These are phyloP conservation scores for Volvox reticuliferus DNA, from an alignment of 139 green algal species.

Conservation along the genomic window DNA sequence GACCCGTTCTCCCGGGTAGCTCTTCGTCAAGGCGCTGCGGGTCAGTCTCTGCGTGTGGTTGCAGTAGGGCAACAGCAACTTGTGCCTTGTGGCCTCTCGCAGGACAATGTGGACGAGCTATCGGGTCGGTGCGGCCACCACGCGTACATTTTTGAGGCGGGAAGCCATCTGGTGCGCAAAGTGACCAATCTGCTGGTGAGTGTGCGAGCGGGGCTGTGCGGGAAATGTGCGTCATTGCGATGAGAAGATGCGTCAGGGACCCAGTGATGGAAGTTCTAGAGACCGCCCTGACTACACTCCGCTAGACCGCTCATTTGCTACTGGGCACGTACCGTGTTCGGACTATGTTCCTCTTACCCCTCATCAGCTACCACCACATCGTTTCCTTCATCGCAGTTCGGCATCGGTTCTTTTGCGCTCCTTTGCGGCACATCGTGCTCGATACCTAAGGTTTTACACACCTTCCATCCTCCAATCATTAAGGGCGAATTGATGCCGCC, in stretches of 20 bases:
- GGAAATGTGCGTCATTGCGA: neutral
- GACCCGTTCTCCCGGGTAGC: too few species aligned
- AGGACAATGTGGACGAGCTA: slow-evolving; percentile 33
- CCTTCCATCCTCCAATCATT: neutral
- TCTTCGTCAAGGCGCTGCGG: too few species aligned
- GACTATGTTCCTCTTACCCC: too few species aligned
- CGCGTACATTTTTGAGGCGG: slow-evolving; percentile 36
- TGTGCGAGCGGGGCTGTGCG: neutral
- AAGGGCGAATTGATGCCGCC: neutral
- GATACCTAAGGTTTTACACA: too few species aligned
- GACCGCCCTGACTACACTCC: too few species aligned
- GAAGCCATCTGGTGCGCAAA: slow-evolving; percentile 10
- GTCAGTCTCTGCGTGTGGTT: too few species aligned
- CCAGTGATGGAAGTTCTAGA: neutral
- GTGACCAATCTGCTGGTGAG: neutral
- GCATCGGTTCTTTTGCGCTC: neutral
- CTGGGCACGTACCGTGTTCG: too few species aligned
- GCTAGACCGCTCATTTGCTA: too few species aligned
- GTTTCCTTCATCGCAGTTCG: neutral
- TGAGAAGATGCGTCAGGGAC: neutral
- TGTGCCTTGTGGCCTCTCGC: neutral
- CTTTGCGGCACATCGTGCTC: neutral
- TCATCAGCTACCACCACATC: neutral
- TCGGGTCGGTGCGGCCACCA: slow-evolving; percentile 4
- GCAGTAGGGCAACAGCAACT: too few species aligned